Evolutionary conservation across 2,329 filamentous ascomycete genomes (phyloP).

Genomic region (Colletotrichum cuscutae): DNA sequence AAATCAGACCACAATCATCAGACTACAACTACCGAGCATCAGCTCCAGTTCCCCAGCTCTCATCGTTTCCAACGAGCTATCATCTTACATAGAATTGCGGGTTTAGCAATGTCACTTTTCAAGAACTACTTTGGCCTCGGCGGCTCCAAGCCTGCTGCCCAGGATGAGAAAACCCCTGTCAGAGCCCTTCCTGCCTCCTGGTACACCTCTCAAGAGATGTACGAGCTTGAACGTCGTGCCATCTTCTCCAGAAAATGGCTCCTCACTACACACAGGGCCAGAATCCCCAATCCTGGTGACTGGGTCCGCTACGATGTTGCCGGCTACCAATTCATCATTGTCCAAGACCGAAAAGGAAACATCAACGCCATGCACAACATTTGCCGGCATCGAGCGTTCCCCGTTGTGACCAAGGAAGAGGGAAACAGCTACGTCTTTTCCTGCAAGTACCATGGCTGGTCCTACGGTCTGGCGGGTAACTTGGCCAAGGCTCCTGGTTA

Average conservation of each 20-base stretch:
- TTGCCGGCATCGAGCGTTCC: conserved; percentile 70
- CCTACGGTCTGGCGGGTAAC: conserved; percentile 66
- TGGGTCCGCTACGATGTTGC: conserved; percentile 66
- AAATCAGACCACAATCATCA: background rate
- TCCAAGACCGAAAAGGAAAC: conserved; percentile 58
- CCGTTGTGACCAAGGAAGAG: conserved; percentile 61
- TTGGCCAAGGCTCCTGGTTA: conserved; percentile 70
- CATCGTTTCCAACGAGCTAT: background rate
- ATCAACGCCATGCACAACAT: conserved; percentile 72
- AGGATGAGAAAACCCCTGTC: conserved; percentile 42
- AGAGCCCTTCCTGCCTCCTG: conserved; percentile 59
- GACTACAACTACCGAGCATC: conserved; percentile 1
- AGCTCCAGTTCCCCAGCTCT: background rate
- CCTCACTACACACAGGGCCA: conserved; percentile 62
- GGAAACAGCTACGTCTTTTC: conserved; percentile 64
- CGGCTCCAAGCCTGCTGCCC: conserved; percentile 29
- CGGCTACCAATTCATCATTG: conserved; percentile 65
- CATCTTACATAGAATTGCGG: background rate
- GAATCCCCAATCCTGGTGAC: conserved; percentile 63
- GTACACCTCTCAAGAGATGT: conserved; percentile 64
- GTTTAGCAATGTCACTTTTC: conserved; percentile 31
- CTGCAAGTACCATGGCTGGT: conserved; percentile 73
- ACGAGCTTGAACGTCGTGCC: conserved; percentile 65
- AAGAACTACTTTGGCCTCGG: conserved; percentile 51
- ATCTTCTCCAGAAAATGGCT: conserved; percentile 69